phyloP scores from a whole-genome alignment of 257 asterid species.

The Penstemon eatonii region DNA sequence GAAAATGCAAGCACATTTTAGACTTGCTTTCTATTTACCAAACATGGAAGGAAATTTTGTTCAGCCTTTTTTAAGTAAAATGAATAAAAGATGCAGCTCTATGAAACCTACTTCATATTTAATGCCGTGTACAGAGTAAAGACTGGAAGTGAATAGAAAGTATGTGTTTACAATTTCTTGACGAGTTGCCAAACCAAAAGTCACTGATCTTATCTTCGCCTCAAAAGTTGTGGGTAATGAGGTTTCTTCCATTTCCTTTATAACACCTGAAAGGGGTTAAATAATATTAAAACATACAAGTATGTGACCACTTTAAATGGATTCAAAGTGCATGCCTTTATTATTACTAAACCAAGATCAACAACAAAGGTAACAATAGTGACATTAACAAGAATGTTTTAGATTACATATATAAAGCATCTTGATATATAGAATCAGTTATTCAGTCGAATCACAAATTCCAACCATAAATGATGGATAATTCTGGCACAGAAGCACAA shows the following conservation, averaged over 20 bases:
- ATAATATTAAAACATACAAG: too few relatives aligned
- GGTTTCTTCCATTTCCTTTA: conserved; percentile 60
- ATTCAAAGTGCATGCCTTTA: conserved; percentile 14
- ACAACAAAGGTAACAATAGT: conserved; percentile 10
- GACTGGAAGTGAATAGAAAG: conserved; percentile 21
- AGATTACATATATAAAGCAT: background rate
- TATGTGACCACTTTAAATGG: too few relatives aligned
- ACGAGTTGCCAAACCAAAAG: conserved; percentile 71
- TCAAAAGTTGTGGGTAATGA: conserved; percentile 39
- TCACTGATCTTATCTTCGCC: conserved; percentile 60
- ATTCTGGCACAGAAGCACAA: background rate
- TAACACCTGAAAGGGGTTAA: conserved; percentile 24
- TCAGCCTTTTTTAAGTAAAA: conserved; percentile 10
- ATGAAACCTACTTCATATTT: conserved; percentile 1
- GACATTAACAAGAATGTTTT: background rate
- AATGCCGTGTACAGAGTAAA: conserved; percentile 6
- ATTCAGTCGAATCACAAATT: conserved; percentile 7
- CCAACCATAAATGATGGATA: conserved; percentile 10
- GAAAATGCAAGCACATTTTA: conserved; percentile 1
- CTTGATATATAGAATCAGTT: conserved; percentile 12
- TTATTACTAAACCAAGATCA: conserved; percentile 8
- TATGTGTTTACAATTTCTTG: conserved; percentile 75
- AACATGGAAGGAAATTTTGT: conserved; percentile 3
- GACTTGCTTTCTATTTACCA: background rate
- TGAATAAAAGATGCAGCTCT: conserved; percentile 12